These are phyloP conservation scores for Penicillium sp. DNA, from an alignment of 2,329 filamentous ascomycete genomes.

Conservation along the genomic window DNA sequence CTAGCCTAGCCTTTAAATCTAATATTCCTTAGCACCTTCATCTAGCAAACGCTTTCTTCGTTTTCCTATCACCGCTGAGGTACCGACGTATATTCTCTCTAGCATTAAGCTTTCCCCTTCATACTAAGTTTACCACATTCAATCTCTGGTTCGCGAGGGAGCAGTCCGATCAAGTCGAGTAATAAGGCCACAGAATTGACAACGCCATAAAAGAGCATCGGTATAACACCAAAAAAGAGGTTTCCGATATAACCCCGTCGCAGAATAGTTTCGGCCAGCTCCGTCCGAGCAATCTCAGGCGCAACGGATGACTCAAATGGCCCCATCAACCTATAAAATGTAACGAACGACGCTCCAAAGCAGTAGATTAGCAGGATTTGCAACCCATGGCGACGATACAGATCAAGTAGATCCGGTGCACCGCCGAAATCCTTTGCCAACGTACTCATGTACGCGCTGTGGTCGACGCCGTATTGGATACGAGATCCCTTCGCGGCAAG, in stretches of 20 bases:
- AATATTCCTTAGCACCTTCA: no score
- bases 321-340: conserved; percentile 11
- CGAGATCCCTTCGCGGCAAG: conserved; percentile 5
- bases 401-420: conserved; percentile 7
- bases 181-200: conserved; percentile 11
- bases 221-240: conserved; percentile 10
- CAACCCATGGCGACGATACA: conserved; percentile 11
- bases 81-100: no score
- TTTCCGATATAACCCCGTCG: conserved; percentile 8
- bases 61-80: no score
- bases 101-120: no score
- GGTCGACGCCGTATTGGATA: conserved; percentile 14
- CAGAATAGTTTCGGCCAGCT: conserved; percentile 11
- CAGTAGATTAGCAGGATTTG: conserved; percentile 11
- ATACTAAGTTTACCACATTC: no score
- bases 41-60: no score
- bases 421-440: conserved; percentile 14
- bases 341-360: conserved; percentile 12
- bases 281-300: conserved; percentile 10
- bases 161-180: conserved; percentile 6
- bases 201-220: conserved; percentile 13
- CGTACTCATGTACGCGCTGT: conserved; percentile 14
- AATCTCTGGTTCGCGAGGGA: neutral
- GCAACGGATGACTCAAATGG: conserved; percentile 10
- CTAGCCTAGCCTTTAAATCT: no score